A percentile compares a stretch with the other conserved stretches of the same genome.
Conservation (phyloP, 805 yeast species). For the Metschnikowia vanudenii region DNA sequence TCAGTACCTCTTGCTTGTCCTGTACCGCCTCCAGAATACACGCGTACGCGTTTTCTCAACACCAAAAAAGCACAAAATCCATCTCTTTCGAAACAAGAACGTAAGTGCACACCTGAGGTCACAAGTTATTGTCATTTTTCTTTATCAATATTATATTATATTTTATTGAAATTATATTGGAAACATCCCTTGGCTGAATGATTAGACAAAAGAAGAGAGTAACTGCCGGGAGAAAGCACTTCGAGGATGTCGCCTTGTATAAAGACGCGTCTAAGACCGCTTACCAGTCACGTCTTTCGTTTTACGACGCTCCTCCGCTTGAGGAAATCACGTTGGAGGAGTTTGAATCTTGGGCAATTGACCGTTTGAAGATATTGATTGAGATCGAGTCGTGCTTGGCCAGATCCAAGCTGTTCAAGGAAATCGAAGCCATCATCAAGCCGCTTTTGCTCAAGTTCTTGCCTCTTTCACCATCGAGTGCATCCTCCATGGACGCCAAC, state of each 20-base stretch:
- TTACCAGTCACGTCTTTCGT: slow-evolving; percentile 63
- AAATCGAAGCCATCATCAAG: slow-evolving; percentile 60
- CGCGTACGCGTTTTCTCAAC: slow-evolving; percentile 4
- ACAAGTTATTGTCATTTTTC: background rate
- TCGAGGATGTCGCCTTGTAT: slow-evolving; percentile 38
- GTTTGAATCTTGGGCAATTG: slow-evolving; percentile 95
- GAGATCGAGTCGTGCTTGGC: slow-evolving; percentile 78
- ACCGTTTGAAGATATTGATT: slow-evolving; percentile 75
- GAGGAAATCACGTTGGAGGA: slow-evolving; percentile 88
- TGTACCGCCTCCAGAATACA: background rate
- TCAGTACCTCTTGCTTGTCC: too few relatives aligned
- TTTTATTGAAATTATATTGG: too few relatives aligned
- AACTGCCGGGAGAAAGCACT: slow-evolving; percentile 70
- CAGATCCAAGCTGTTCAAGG: slow-evolving; percentile 61
- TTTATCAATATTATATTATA: background rate
- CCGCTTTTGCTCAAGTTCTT: slow-evolving; percentile 63
- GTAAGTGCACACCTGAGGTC: background rate
- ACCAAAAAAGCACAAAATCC: background rate
- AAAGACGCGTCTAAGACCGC: slow-evolving; percentile 32
- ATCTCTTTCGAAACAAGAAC: background rate
- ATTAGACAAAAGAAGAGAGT: slow-evolving; percentile 73
- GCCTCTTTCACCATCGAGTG: slow-evolving; percentile 51
- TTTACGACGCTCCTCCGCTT: slow-evolving; percentile 75
- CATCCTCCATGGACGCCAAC: slow-evolving; percentile 32
- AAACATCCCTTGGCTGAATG: slow-evolving; percentile 36